Evolutionary conservation across 192 early-diverging fungal species (phyloP), one percentile per base, ranked within the genome.

Genomic region (Entomortierella lignicola): DNA sequence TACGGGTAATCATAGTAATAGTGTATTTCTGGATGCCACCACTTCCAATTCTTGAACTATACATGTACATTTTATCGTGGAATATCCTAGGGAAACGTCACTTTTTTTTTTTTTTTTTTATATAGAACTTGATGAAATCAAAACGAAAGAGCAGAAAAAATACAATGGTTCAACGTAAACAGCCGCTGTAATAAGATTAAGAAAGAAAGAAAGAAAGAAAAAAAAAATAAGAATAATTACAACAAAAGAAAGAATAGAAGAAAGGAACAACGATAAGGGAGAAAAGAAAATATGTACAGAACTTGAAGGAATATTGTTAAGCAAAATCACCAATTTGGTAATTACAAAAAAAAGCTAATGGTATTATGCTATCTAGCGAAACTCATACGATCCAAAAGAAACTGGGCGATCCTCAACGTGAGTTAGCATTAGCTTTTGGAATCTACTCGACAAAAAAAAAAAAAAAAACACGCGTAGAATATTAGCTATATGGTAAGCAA

Each of bases 361-460:
- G 8, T 42, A 13, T 42, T n/a, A 37, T 37, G 10, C 10, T 37
- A 57, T 13, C 34, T 43, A 60, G 21, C 58, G 58, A 23, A 60
- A 60, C 41, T 60, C 58, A 27, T 20, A 60, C 8, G 58, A 60
- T 21, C 58, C 58, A 27, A 64, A 60, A 4, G 66, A 64, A 17
- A 60, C 18, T 3, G 74, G 52, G 4, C 39, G 60, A 34, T 69
- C 66, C 25, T 47, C 31, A 29, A 65, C 48, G 31, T 68, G 74
- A 13, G 44, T 63, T 29, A 77, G 47, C 44, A 55, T 68, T 41
- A 77, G 39, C 47, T 69, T 68, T 37, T 77, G 74, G 50, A 77
- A 77, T 21, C 73, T 77, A 77, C 29, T 42, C 20, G 44, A 47
- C 2, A 47, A 6, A 39, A 51, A 34, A 4, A 63, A 21, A 51